Base-by-base conservation (phyloP, 176 grass and related monocot genomes). In the Urochloa ruziziensis region DNA sequence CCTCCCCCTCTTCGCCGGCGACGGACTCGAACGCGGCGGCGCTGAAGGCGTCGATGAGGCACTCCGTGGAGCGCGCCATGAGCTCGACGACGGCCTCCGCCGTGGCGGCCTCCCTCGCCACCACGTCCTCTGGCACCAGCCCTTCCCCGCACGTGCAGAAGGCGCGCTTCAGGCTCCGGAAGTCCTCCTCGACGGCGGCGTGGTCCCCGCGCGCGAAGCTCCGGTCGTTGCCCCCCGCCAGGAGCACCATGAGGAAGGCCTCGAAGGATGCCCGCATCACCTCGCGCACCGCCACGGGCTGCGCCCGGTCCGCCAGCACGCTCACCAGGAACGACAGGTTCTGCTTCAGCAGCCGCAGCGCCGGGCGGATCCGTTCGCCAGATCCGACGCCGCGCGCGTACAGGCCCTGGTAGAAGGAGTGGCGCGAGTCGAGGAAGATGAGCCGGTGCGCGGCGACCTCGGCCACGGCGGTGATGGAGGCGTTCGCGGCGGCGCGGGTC, bases 211-310 rank as follows among this genome's bases (percentile, higher is more conserved):
- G 70, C 58, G 70, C 40, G 86, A 91, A 98, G 19, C 86, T 88
- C 30, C 89, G 80, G n/a, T 86, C 89, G 89, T 80, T 86, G 39
- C 92, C 92, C 27, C 92, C 85, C 12, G 92, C 81, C 56, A 98
- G 86, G 80, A 98, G 81, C 28, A 94, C 92, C 92, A 91, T 94
- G 1, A 94, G 63, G 84, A 98, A 94, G 10, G 88, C 92, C 24
- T 88, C 86, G 70, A 94, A 91, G 6, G 90, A 81, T 11, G 74
- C 92, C 44, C 85, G 90, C 90, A 92, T 89, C 64, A 94, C 89
- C 83, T 92, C 93, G 35, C 81, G 80, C 74, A 83, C 87, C 1
- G 88, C 92, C 33, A 86, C 80, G 4, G 95, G 86, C 59, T 88
- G 92, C 66, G 92, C 92, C 23, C 53, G 84, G 64, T 98, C 95